Base-by-base conservation (phyloP, 2,329 filamentous ascomycete genomes). In the Microcyclosporella mali region DNA sequence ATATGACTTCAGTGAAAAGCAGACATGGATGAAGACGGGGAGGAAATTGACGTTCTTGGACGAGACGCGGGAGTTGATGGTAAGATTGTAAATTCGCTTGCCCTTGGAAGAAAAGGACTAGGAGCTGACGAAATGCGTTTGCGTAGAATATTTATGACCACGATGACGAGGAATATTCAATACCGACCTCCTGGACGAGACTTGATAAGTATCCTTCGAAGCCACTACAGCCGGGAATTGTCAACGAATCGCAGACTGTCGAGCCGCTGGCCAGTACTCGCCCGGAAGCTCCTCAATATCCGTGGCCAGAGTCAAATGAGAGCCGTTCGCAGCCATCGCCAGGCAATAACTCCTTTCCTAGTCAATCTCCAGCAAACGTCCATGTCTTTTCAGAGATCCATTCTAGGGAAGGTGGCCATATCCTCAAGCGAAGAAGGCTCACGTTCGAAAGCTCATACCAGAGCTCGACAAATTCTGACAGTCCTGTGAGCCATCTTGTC, bases 11-110 rank as follows among this genome's bases (percentile, higher is more conserved):
- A 46, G 53, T 28, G 51, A 55, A 32, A 50, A 47, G 34, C 57
- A 61, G 45, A 54, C 56, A 16, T 62, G 59, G 60, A 52, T 59
- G 21, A 58, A 53, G 30, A 62, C 57, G 6, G 48, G 51, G 9
- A 47, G 50, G 19, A 55, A 46, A n/a, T 50, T 63, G 17, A 61
- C 51, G 9, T 62, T 60, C 37, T 39, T 61, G 29, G 60, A 62
- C 38, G 58, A 60, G 41, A 63, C 60, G 8, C 53, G 47, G 41
- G 59, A 63, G 38, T 51, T 62, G 15, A 57, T 56, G 33, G 21
- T 25, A 4, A 6, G 21, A 6, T 25, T 9, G 9, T 6, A 25
- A 6, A 4, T 9, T 25, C 21, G 4, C 21, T 25, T 25, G 6
- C 6, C 6, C 6, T 25, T 25, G 21, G 21, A 6, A 4, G 9